These are phyloP conservation scores for Globisporangium alternatum DNA, from an alignment of 352 stramenopile genomes.

Conservation along the genomic window DNA sequence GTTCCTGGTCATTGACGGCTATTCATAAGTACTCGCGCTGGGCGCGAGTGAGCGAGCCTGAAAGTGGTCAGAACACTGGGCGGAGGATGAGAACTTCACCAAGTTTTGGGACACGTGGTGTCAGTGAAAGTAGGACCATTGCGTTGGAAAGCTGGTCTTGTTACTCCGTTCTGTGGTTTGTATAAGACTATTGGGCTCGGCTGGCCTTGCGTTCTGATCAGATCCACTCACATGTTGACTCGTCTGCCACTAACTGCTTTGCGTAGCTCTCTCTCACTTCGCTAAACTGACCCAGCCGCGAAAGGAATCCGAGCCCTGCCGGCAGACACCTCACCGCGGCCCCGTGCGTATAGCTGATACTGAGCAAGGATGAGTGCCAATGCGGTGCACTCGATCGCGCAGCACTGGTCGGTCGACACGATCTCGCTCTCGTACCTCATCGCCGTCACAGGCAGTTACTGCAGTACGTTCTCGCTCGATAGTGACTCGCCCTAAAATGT, in stretches of 20 bases:
- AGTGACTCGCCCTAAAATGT: too few species aligned
- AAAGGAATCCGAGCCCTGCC: background rate
- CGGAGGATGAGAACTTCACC: too few species aligned
- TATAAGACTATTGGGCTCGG: background rate
- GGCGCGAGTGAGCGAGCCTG: too few species aligned
- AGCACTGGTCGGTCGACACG: conserved; percentile 44
- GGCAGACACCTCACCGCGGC: background rate
- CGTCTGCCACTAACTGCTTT: too few species aligned
- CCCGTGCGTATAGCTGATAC: background rate
- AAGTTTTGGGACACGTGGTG: too few species aligned
- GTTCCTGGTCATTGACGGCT: too few species aligned
- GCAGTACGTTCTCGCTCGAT: conserved; percentile 30
- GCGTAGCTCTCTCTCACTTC: background rate
- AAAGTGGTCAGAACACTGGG: too few species aligned
- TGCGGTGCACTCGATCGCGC: conserved; percentile 15
- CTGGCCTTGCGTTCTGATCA: background rate
- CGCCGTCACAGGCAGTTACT: conserved; percentile 61
- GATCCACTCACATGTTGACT: background rate
- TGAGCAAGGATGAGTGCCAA: background rate
- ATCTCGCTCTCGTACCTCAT: conserved; percentile 54
- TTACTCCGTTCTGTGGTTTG: background rate
- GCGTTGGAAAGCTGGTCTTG: background rate
- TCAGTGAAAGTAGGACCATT: too few species aligned
- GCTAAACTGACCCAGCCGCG: background rate
- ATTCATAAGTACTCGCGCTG: too few species aligned